Conservation (phyloP, 257 asterid species). For the Catharanthus roseus region DNA sequence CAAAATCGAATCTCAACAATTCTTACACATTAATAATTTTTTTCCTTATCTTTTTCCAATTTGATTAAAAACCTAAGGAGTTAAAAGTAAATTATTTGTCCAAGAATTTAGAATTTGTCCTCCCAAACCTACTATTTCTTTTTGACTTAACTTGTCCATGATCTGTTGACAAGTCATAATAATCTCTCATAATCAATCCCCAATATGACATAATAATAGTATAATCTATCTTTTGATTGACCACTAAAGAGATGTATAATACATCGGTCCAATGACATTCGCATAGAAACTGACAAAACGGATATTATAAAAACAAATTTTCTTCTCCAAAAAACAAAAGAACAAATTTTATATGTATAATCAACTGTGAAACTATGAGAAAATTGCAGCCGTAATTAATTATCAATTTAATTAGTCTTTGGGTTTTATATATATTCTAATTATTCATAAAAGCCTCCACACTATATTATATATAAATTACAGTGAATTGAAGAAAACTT, state of each 20-base stretch:
- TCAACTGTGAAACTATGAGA: constrained; percentile 12
- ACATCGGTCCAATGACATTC: constrained; percentile 8
- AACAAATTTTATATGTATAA: neutral
- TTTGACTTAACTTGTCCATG: constrained; percentile 2
- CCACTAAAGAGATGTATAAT: constrained; percentile 4
- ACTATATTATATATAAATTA: neutral
- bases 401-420: constrained; percentile 6
- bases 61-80: no score
- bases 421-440: constrained; percentile 1
- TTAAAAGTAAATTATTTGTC: neutral
- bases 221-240: constrained; percentile 13
- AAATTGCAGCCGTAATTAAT: constrained; percentile 12
- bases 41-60: no score
- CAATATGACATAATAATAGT: constrained; percentile 7
- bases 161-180: constrained; percentile 18
- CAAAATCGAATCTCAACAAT: no score
- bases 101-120: neutral
- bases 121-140: neutral
- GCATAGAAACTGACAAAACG: constrained; percentile 6
- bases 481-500: neutral
- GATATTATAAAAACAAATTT: no score
- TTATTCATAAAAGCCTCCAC: neutral
- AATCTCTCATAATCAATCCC: constrained; percentile 18
- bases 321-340: no score
- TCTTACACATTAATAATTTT: no score